Evolutionary conservation across 805 yeast species (phyloP).

Genomic region (Myxozyma melibiosi): DNA sequence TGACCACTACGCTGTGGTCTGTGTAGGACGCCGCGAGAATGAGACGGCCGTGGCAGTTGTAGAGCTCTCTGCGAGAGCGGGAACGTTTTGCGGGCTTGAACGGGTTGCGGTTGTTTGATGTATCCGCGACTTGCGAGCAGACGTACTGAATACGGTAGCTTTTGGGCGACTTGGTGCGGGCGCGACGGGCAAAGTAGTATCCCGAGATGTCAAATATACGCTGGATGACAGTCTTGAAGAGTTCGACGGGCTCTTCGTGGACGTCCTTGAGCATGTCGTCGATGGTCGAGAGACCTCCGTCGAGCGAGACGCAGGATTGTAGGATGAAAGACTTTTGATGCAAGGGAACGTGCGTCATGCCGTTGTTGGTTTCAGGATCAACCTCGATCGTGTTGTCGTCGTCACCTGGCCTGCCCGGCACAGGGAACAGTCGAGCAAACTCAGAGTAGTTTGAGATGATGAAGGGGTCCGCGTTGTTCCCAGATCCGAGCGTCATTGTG

Average conservation of each 20-base stretch:
- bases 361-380: conserved; percentile 3
- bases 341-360: conserved; percentile 2
- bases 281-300: conserved; percentile 58
- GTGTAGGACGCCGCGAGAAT: conserved; percentile 23
- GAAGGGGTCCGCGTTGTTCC: neutral
- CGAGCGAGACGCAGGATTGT: conserved; percentile 23
- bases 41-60: conserved; percentile 29
- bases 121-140: conserved; percentile 32
- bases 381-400: conserved; percentile 10
- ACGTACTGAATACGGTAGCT: conserved; percentile 29
- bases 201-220: conserved; percentile 23
- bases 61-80: conserved; percentile 25
- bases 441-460: conserved; percentile 12
- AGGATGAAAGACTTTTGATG: conserved; percentile 18
- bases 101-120: conserved; percentile 23
- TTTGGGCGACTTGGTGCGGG: conserved; percentile 23
- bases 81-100: conserved; percentile 21
- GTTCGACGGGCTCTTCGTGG: conserved; percentile 26
- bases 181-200: conserved; percentile 29
- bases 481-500: neutral
- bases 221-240: conserved; percentile 20
- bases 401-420: conserved; percentile 8
- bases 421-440: conserved; percentile 20
- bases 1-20: conserved; percentile 22
- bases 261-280: conserved; percentile 64